Percentiles rank a stretch among this genome's conserved stretches.
Conservation (phyloP, 2,329 filamentous ascomycete genomes). For the Emergomyces orientalis region DNA sequence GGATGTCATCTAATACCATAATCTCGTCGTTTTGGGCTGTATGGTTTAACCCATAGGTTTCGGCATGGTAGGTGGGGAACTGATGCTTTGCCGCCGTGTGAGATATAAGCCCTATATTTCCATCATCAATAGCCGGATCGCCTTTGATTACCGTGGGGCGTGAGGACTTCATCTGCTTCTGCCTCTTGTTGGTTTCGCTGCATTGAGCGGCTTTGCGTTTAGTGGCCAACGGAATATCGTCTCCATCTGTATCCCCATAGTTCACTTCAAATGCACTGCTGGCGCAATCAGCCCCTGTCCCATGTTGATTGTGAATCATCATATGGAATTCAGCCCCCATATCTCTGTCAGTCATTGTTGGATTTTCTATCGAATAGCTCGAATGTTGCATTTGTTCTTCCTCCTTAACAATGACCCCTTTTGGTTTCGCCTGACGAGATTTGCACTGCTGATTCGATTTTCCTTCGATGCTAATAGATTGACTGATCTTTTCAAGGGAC, state of each 20-base stretch:
- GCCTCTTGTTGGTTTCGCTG: not conserved
- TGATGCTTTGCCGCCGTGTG: not conserved
- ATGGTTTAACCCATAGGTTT: not conserved
- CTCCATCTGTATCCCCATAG: slow-evolving; percentile 12
- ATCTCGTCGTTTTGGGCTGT: not conserved
- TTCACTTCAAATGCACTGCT: slow-evolving; percentile 5
- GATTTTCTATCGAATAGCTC: not conserved
- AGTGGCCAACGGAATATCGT: slow-evolving; percentile 15
- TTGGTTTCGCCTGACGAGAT: not conserved
- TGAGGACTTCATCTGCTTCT: not conserved
- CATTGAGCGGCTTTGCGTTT: slow-evolving; percentile 8
- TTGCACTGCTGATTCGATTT: slow-evolving; percentile 6
- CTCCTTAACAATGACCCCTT: not conserved
- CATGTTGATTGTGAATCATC: not conserved
- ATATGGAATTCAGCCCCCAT: not conserved
- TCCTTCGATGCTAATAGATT: not conserved
- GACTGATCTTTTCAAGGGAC: not conserved
- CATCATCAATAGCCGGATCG: not conserved
- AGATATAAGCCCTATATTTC: not conserved
- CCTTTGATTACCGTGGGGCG: not conserved
- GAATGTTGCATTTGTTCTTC: not conserved
- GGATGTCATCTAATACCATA: not conserved
- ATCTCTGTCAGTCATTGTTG: not conserved
- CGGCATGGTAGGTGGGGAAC: not conserved
- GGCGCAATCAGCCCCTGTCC: not conserved